Evolutionary conservation across 371 early-diverging fungal species (phyloP), one percentile per base, ranked within the genome.

Genomic region (Cokeromyces recurvatus): DNA sequence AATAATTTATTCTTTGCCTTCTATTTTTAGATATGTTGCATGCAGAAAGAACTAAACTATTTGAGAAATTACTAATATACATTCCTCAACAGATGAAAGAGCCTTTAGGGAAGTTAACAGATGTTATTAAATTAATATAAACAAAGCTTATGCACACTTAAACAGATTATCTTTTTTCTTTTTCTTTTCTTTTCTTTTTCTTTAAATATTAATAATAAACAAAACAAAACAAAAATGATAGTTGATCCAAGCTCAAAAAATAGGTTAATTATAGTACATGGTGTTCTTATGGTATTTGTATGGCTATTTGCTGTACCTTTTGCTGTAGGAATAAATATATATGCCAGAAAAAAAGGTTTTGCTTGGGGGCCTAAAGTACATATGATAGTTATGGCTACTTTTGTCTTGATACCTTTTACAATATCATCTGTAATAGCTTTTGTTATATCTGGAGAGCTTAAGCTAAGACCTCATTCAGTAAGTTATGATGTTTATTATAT

Each of bases 1-100:
- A n/a, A n/a, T n/a, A n/a, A n/a, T n/a, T n/a, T n/a, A n/a, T n/a
- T n/a, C n/a, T n/a, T n/a, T n/a, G n/a, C n/a, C n/a, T 34, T 34
- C 9, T 27, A 7, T 27, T 34, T 19, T 15, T 41, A 49, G 59
- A 59, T 23, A 50, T 47, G 12, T 50, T 66, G 20, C 76, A 67
- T 48, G 53, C 55, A 14, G 62, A 74, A 15, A 78, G 94, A 14
- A 83, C 75, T 0, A 66, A 75, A 38, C 48, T 93, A 31, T 91
- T 82, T 61, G 86, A 90, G 31, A 65, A 53, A 14, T 61, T 93
- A 24, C 64, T 90, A 22, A 75, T 69, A 17, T 91, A 74, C 58
- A 88, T 93, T 68, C 90, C 94, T 7, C 74, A 84, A 23, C 63
- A 71, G 25, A 86, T 90, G 87, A 81, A 86, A 53, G 89, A 91